phyloP scores from a whole-genome alignment of 2,329 filamentous ascomycete genomes.

The Hypomyces perniciosus region DNA sequence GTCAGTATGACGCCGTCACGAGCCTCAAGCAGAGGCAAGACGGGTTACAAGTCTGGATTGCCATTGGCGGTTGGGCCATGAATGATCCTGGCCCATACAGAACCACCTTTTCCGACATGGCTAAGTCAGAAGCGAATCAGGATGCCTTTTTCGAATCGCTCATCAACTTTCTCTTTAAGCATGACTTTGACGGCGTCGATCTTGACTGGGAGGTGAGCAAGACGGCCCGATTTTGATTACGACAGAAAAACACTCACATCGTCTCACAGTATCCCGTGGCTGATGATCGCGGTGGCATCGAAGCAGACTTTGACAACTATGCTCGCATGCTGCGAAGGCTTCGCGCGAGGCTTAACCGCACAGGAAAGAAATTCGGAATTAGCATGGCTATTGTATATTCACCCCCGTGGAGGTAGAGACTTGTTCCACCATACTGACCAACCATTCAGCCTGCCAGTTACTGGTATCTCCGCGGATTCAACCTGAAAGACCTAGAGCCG shows the following conservation, averaged over 20 bases:
- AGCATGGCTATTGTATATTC: no score
- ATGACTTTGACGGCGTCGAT: conserved; percentile 27
- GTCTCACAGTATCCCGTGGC: conserved; percentile 25
- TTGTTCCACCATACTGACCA: not conserved
- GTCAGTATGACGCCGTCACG: conserved; percentile 7
- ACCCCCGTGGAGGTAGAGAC: no score
- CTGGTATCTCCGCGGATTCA: conserved; percentile 15
- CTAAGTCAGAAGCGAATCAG: conserved; percentile 17
- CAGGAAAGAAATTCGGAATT: no score
- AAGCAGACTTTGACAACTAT: conserved; percentile 21
- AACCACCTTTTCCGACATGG: conserved; percentile 21
- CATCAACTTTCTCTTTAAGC: conserved; percentile 18
- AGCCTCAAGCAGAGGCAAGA: conserved; percentile 3
- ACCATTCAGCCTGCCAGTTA: conserved; percentile 10
- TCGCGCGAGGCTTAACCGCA: conserved; percentile 15
- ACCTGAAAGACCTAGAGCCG: conserved; percentile 13
- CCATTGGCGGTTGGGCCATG: conserved; percentile 24
- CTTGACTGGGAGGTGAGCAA: no score
- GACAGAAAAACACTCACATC: no score
- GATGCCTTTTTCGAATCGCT: conserved; percentile 32
- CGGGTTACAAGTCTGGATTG: conserved; percentile 9
- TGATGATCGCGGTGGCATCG: conserved; percentile 20
- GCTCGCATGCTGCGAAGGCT: conserved; percentile 14
- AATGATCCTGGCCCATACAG: conserved; percentile 28
- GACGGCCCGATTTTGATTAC: no score